Base-by-base conservation (phyloP, 805 yeast species). In the Kluyveromyces siamensis region DNA sequence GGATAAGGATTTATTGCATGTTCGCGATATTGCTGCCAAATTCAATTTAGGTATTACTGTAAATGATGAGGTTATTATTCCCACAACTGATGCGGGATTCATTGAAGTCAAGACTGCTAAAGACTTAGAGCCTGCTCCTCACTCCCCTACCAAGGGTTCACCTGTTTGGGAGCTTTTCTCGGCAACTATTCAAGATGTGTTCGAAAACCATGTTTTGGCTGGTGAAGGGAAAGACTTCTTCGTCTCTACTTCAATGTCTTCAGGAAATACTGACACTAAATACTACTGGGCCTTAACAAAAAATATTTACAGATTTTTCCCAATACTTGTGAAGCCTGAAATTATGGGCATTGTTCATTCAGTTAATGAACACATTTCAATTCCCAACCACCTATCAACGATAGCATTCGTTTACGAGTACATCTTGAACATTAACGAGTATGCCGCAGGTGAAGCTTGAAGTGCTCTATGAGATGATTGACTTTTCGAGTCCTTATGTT, bases 181-280 rank as follows among this genome's bases (percentile, higher is more conserved):
- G 2, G 83, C 84, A 35, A 73, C 75, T 25, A 69, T 77, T 41
- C 75, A 81, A 59, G 75, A 79, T 55, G 72, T 78, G 13, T 78
- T 72, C 54, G 79, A 76, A 57, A 80, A 78, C 50, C 64, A 76
- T 42, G 70, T 71, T 6, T 69, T 70, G 53, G 49, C 48, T 13
- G 44, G 49, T 6, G 52, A 50, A 2, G 61, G 62, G 14, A 52
- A 59, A 8, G 57, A 59, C 18, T 41, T 66, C 21, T 61, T 62
- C 40, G 66, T 72, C 16, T 63, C 81, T 0, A 82, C 84, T 16
- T 69, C 71, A 16, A 59, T 79, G 21, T 72, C 75, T 67, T 68
- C 82, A 8, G 84, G 79, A 8, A 80, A 81, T 60, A 81, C 86
- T 2, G 86, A 81, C 61, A 79, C 85, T 11, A 72, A 73, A 53